Evolutionary conservation across 495 filamentous ascomycete genomes (phyloP), one percentile per base, ranked within the genome.

Genomic region (Hyaloscypha variabilis): DNA sequence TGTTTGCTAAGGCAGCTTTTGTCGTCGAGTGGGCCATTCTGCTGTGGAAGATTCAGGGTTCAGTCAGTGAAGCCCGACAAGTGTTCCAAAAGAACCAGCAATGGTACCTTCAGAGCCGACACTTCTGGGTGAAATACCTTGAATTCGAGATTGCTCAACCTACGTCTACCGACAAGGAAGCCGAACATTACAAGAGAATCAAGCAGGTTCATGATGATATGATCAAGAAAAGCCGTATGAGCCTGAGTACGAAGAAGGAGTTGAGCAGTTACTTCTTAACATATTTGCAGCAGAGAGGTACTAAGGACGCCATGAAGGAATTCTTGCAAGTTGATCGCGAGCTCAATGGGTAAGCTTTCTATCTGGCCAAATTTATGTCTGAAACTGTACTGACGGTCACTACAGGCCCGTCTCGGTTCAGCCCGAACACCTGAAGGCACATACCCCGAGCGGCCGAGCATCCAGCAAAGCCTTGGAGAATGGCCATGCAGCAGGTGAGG

Each of bases 61-160:
- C 87, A 0, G 79, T 87, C 13, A 91, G 94, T 34, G 94, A 95
- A 71, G 94, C 95, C 28, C 90, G 96, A 10, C 83, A 90, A 58
- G 88, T 97, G 0, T 99, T 91, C 79, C 79, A 90, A 66, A 89
- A 87, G 71, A 92, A 96, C 71, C 83, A 91, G 58, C 87, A 93
- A 68, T 91, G 88, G 81, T 97, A 96, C 75, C 82, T 90, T 19
- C 91, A 94, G 69, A 96, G 92, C 71, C 84, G 86, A n/a, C 83
- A 88, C 25, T 99, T 99, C 85, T 98, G 94, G 94, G 83, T 87
- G 62, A 91, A 88, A 74, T 99, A 91, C 77, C 83, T 98, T 13
- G 79, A 87, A 58, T 97, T 99, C 67, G 95, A 99, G 79, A 80
- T 96, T 49, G 88, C 91, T 42, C 96, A 97, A 72, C 90, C 92